Base-by-base conservation (phyloP, 768 basidiomycete genomes). In the Polyporus arcularius region DNA sequence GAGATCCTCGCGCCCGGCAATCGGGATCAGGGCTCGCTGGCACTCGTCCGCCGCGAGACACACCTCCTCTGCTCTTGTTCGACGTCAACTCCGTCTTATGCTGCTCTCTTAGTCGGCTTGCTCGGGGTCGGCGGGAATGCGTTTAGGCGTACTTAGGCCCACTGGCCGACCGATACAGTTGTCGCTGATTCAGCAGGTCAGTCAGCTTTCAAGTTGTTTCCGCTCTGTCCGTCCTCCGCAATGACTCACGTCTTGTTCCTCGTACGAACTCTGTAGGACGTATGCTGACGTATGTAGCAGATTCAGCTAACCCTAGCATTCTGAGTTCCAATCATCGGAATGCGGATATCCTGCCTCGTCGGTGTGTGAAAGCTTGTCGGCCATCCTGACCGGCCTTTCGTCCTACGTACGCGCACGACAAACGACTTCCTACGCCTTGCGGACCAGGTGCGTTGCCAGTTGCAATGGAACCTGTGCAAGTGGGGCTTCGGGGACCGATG, bases 11-110 rank as follows among this genome's bases (percentile, higher is more conserved):
- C 7, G 45, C 51, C 53, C 61, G 61, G 51, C 46, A 53, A 62
- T 62, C 61, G 55, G 55, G 61, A 62, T 62, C 41, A 5, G 14
- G 42, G 50, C 39, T 42, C 39, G 47, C 53, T 50, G 58, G 53
- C 59, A 61, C 48, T 54, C 48, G 43, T 42, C 41, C 46, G 21
- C 21, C 54, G 16, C n/a, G 30, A 35, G 47, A 35, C 35, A 46
- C 28, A 16, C 35, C 43, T 39, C 30, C 11, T n/a, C 53, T 60
- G 9, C 41, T 46, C 47, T 46, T 47, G 21, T 31, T 4, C 45
- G 11, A 35, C 35, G 16, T 52, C 32, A 4, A 39, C 21, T 32
- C 47, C 26, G 47, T 48, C 11, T 26, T 26, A 26, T 26, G 21
- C 21, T 48, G 35, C 35, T 35, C 35, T 35, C 6, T 6, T 35